Percentiles rank a stretch among this genome's conserved stretches.
Conservation (phyloP, 192 early-diverging fungal genomes). For the Coemansia sp. region DNA sequence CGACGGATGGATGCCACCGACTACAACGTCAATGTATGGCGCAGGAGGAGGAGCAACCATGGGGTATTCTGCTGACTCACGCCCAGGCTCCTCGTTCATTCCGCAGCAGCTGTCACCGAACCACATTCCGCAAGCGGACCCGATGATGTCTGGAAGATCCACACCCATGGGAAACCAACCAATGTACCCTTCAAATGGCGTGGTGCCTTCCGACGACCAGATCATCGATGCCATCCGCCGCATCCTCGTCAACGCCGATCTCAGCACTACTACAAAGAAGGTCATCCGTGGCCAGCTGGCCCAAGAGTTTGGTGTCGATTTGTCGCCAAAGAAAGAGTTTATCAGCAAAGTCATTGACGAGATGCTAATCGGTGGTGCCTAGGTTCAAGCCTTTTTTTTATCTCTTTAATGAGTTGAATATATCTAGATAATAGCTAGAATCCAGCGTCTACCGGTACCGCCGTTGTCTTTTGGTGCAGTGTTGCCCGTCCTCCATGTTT, state of each 20-base stretch:
- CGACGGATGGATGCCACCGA: slow-evolving; percentile 33
- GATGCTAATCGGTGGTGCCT: slow-evolving; percentile 32
- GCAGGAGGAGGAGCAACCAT: background rate
- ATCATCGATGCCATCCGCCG: slow-evolving; percentile 68
- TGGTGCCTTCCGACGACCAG: slow-evolving; percentile 69
- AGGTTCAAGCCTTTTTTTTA: background rate
- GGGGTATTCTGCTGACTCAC: slow-evolving; percentile 1
- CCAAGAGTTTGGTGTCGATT: slow-evolving; percentile 68
- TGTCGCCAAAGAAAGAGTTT: slow-evolving; percentile 68
- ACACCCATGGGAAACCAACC: background rate
- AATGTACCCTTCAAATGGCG: background rate
- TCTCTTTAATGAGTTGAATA: background rate
- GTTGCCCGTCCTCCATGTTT: background rate
- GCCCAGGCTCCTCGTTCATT: slow-evolving; percentile 10
- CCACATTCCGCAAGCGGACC: slow-evolving; percentile 8
- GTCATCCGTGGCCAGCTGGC: slow-evolving; percentile 76
- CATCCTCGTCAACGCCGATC: slow-evolving; percentile 71
- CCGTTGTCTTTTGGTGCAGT: slow-evolving; percentile 12
- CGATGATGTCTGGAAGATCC: slow-evolving; percentile 8
- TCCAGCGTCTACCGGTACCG: too few species aligned
- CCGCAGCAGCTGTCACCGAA: slow-evolving; percentile 16
- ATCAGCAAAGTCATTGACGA: slow-evolving; percentile 69
- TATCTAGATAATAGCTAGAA: too few species aligned
- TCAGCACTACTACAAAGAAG: slow-evolving; percentile 79
- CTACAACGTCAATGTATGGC: slow-evolving; percentile 27